phyloP scores from a whole-genome alignment of 768 basidiomycete genomes.

The Suillus subaureus region DNA sequence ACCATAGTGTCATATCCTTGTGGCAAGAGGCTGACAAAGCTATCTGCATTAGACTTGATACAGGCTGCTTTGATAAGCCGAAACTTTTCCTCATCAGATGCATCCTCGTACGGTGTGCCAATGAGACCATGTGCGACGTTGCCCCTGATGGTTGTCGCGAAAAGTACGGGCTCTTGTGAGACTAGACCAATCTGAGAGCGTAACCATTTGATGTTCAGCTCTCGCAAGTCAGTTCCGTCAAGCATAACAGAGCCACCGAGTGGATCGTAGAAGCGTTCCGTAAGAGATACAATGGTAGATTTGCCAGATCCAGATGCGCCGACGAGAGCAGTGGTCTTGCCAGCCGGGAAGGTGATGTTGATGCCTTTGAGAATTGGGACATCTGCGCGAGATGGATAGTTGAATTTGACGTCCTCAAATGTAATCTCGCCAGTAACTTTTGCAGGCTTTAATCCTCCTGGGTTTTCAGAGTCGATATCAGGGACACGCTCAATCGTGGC shows the following conservation, averaged over 20 bases:
- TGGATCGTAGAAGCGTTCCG: conserved; percentile 59
- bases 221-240: conserved; percentile 47
- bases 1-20: conserved; percentile 54
- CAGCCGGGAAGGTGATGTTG: conserved; percentile 41
- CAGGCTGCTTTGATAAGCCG: conserved; percentile 48
- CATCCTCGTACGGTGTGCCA: conserved; percentile 43
- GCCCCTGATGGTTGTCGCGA: conserved; percentile 45
- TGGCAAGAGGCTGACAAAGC: conserved; percentile 49
- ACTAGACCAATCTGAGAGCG: conserved; percentile 54
- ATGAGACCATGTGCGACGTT: conserved; percentile 54
- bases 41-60: conserved; percentile 53
- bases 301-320: conserved; percentile 44
- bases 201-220: conserved; percentile 52
- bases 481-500: conserved; percentile 58
- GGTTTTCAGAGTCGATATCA: conserved; percentile 49
- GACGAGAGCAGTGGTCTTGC: conserved; percentile 43
- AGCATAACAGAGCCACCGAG: conserved; percentile 42
- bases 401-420: conserved; percentile 52
- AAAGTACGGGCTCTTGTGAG: conserved; percentile 52
- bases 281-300: conserved; percentile 44
- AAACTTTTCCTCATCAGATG: conserved; percentile 43
- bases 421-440: conserved; percentile 47
- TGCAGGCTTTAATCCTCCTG: conserved; percentile 47
- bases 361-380: conserved; percentile 54
- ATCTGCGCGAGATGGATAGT: conserved; percentile 49